Conservation (phyloP, 805 yeast genomes). For the Suhomyces vadensis region DNA sequence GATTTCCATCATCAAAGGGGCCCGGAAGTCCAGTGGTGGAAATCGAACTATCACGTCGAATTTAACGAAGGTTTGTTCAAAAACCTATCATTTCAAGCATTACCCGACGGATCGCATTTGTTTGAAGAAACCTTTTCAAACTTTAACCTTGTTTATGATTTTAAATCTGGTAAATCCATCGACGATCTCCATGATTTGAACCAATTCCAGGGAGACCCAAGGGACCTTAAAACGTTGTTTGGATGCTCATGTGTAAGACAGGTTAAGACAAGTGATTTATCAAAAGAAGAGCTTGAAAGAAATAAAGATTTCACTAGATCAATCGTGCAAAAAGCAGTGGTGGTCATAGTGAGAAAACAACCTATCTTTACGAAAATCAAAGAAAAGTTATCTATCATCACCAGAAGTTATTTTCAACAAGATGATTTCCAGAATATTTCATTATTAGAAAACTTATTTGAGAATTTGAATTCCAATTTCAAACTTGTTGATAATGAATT, state of each 20-base stretch:
- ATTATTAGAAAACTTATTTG: constrained; percentile 68
- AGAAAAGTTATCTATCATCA: constrained; percentile 87
- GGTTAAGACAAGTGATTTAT: constrained; percentile 60
- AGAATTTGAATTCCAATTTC: constrained; percentile 50
- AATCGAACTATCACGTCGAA: constrained; percentile 45
- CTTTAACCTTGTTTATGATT: constrained; percentile 79
- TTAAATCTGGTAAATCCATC: constrained; percentile 45
- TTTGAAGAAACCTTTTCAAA: constrained; percentile 92
- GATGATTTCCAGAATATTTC: constrained; percentile 69
- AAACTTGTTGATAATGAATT: constrained; percentile 25
- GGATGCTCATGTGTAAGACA: constrained; percentile 95
- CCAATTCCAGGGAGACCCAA: constrained; percentile 39
- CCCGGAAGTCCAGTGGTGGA: constrained; percentile 93
- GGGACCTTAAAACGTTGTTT: constrained; percentile 66
- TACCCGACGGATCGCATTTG: constrained; percentile 94
- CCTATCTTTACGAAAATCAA: constrained; percentile 88
- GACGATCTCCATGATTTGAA: constrained; percentile 41
- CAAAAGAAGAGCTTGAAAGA: constrained; percentile 42
- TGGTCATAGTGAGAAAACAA: constrained; percentile 71
- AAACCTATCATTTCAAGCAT: constrained; percentile 86
- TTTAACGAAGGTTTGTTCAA: constrained; percentile 62
- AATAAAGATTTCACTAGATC: constrained; percentile 76
- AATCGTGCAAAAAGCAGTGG: constrained; percentile 87
- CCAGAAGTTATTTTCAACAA: constrained; percentile 83
- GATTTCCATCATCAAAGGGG: constrained; percentile 92